These are phyloP conservation scores for Echinosophora koreensis DNA, from an alignment of 306 rosid species.

Conservation along the genomic window DNA sequence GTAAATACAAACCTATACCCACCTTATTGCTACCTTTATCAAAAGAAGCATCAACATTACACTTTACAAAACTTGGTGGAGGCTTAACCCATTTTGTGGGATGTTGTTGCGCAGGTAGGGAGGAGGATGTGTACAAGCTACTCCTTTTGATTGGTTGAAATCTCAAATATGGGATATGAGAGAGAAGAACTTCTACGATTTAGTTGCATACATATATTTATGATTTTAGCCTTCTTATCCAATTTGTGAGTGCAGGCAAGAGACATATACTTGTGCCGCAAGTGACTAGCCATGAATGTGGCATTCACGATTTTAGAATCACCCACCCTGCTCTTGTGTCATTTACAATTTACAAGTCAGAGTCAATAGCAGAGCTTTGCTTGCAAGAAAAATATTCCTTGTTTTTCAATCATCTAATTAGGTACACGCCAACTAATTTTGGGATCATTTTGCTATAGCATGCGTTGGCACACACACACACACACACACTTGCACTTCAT, in stretches of 20 bases:
- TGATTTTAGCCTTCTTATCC: background rate
- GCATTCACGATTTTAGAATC: background rate
- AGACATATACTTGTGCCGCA: conserved; percentile 11
- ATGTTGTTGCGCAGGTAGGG: no score
- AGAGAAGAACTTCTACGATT: background rate
- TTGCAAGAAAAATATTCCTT: conserved; percentile 38
- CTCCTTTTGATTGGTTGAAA: background rate
- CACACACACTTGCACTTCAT: background rate
- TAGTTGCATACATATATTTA: conserved; percentile 9
- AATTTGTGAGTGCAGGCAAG: conserved; percentile 28
- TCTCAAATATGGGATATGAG: background rate
- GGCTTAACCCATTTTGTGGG: no score
- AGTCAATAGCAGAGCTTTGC: conserved; percentile 37
- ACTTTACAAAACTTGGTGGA: no score
- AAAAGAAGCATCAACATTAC: no score
- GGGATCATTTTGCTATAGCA: conserved; percentile 9
- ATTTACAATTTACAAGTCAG: conserved; percentile 18
- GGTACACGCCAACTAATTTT: conserved; percentile 3
- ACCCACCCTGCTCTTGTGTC: background rate
- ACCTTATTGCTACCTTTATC: no score
- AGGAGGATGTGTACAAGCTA: no score
- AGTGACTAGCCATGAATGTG: conserved; percentile 1
- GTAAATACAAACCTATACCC: no score
- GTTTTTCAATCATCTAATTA: conserved; percentile 9
- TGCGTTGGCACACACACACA: conserved; percentile 13